Percentiles rank a stretch among this genome's conserved stretches.
Conservation (phyloP, 2,329 filamentous ascomycete genomes). For the Penicillium janthinellum region DNA sequence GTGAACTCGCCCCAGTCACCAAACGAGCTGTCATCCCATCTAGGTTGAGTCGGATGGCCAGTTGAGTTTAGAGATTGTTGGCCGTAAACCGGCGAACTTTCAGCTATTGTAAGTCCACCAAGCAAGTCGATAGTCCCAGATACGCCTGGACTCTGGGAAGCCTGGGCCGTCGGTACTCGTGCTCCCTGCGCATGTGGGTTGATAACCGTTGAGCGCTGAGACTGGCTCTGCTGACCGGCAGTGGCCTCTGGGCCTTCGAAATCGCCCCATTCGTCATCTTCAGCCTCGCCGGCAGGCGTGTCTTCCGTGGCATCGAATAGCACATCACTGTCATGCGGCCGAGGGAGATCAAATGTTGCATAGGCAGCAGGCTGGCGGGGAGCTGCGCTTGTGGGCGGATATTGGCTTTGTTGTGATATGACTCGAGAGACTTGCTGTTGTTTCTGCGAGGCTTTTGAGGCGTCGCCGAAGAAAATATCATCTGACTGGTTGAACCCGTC, state of each 20-base stretch:
- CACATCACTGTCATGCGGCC: constrained; percentile 49
- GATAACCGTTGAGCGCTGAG: neutral
- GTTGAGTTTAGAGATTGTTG: constrained; percentile 3
- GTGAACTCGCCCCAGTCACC: constrained; percentile 27
- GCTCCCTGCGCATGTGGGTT: neutral
- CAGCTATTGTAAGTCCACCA: constrained; percentile 33
- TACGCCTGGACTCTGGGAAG: neutral
- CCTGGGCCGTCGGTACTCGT: neutral
- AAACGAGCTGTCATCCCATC: constrained; percentile 22
- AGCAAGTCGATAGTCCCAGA: constrained; percentile 28
- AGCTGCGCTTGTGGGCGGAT: constrained; percentile 1
- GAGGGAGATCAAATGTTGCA: constrained; percentile 21
- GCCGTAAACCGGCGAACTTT: constrained; percentile 17
- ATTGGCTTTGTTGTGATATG: constrained; percentile 3
- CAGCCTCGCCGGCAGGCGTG: constrained; percentile 27
- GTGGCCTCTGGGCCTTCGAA: constrained; percentile 42
- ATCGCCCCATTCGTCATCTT: constrained; percentile 51
- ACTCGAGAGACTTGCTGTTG: neutral
- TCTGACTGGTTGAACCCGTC: constrained; percentile 25
- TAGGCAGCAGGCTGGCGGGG: constrained; percentile 11
- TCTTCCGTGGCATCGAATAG: constrained; percentile 63
- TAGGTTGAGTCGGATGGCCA: constrained; percentile 20
- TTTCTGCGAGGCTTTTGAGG: neutral
- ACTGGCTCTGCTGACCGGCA: constrained; percentile 15
- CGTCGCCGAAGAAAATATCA: constrained; percentile 21